phyloP scores from a whole-genome alignment of 805 yeast species.

The Yamadazyma endophytica region DNA sequence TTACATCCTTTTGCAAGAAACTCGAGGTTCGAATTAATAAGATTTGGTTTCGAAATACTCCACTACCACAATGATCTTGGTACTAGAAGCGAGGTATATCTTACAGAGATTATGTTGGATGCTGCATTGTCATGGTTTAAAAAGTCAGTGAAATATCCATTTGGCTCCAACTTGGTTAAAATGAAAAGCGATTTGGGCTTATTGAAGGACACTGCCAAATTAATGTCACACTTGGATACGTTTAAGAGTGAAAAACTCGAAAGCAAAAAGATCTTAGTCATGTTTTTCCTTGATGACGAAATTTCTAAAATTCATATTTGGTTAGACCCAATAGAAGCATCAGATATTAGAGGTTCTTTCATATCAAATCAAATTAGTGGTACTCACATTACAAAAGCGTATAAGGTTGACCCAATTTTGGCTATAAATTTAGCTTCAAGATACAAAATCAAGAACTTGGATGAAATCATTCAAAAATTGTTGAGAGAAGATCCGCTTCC shows the following conservation, averaged over 20 bases:
- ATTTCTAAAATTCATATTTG: constrained; percentile 69
- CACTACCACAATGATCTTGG: constrained; percentile 49
- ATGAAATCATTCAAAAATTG: constrained; percentile 37
- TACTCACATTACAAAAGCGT: constrained; percentile 51
- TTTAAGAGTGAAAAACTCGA: constrained; percentile 28
- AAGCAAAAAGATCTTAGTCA: constrained; percentile 49
- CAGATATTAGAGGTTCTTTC: constrained; percentile 36
- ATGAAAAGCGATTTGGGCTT: constrained; percentile 64
- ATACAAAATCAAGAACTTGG: constrained; percentile 42
- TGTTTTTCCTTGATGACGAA: constrained; percentile 72
- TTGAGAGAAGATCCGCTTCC: constrained; percentile 55
- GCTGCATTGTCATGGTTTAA: constrained; percentile 80
- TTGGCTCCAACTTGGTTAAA: constrained; percentile 74
- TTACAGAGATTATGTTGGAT: constrained; percentile 53
- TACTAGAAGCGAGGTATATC: constrained; percentile 38
- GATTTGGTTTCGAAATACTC: constrained; percentile 63
- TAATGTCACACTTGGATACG: constrained; percentile 19
- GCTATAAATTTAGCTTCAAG: constrained; percentile 70
- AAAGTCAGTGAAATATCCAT: constrained; percentile 63
- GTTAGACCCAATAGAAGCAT: constrained; percentile 59
- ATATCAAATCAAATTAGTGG: constrained; percentile 30
- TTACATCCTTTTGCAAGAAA: constrained; percentile 78
- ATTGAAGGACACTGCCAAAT: constrained; percentile 48
- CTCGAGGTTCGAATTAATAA: constrained; percentile 68
- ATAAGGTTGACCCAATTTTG: constrained; percentile 61